Evolutionary conservation across 228 moss, liverwort and hornwort species (phyloP), one percentile per base, ranked within the genome.

Genomic region (Sphagnum fallax): DNA sequence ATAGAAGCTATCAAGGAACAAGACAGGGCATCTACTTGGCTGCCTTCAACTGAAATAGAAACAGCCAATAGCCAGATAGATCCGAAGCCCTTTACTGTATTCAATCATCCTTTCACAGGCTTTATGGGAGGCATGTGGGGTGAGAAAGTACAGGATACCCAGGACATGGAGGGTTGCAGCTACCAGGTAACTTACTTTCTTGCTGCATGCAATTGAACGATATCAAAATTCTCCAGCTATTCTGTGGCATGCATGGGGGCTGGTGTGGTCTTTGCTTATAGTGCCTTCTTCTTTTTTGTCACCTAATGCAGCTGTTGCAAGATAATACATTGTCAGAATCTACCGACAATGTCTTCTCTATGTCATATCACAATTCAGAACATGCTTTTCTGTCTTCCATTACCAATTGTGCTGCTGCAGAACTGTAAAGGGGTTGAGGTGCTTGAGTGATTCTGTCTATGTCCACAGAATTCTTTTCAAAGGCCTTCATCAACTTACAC

Each of bases 101-200:
- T 94, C 63, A 81, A 78, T 73, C 91, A 94, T 78, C 86, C 94
- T 5, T 92, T 91, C 52, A 67, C 83, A 47, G 91, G 91, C 48
- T 88, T 91, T 74, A 77, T 94, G 70, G 77, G 82, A 18, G 84
- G 80, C 75, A 92, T 88, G 80, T 94, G 94, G 91, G 81, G 84
- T 6, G 79, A 81, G 62, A 77, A 75, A 63, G 67, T 67, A 73
- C 80, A 74, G 32, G 77, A 66, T 67, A 81, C 48, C 61, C 70
- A 72, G 72, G 61, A 73, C 0, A 89, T 69, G 47, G 80, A 88
- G 58, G 74, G 73, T 60, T 80, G 72, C 49, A 83, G 77, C 55
- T 59, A 73, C 71, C 87, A 73, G 70, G 67, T 71, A 32, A 32
- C 32, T 32, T 32, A 32, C 32, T 32, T 32, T 32, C 32, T 32